Conservation (phyloP, 306 rosid species). For the Prunus fruticosa region DNA sequence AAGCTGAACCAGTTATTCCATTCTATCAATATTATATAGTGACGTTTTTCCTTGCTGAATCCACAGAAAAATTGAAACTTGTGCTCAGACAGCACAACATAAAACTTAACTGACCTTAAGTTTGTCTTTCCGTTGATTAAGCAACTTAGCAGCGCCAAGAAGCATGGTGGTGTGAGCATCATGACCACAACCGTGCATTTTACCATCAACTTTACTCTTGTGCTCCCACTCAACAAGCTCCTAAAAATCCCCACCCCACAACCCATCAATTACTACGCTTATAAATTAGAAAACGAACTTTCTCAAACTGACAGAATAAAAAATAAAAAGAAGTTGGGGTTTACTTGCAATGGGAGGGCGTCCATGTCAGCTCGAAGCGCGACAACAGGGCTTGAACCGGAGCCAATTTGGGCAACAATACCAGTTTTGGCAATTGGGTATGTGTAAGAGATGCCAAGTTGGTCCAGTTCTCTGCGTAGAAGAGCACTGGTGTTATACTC, state of each 20-base stretch:
- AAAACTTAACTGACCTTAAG: slow-evolving; percentile 44
- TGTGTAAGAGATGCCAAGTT: slow-evolving; percentile 44
- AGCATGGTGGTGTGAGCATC: slow-evolving; percentile 80
- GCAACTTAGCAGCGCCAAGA: slow-evolving; percentile 76
- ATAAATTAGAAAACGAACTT: too few relatives aligned
- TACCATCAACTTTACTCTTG: slow-evolving; percentile 67
- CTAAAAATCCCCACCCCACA: slow-evolving; percentile 29
- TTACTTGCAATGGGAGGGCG: slow-evolving; percentile 38
- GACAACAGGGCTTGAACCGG: slow-evolving; percentile 32
- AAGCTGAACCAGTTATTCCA: background rate
- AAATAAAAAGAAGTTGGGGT: background rate
- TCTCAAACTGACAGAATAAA: background rate
- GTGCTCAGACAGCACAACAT: background rate
- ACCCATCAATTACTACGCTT: background rate
- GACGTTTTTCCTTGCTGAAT: background rate
- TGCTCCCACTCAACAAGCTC: slow-evolving; percentile 80
- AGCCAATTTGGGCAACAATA: slow-evolving; percentile 35
- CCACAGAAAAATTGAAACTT: background rate
- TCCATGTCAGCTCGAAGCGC: slow-evolving; percentile 49
- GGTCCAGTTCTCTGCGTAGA: slow-evolving; percentile 49
- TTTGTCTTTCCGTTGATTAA: slow-evolving; percentile 43
- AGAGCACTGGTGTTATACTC: slow-evolving; percentile 73
- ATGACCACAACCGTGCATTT: slow-evolving; percentile 79
- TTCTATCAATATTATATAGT: background rate
- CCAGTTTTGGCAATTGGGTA: slow-evolving; percentile 65